Evolutionary conservation across 768 basidiomycete genomes (phyloP), one percentile per base, ranked within the genome.

Genomic region (Goffeauzyma gilvescens): DNA sequence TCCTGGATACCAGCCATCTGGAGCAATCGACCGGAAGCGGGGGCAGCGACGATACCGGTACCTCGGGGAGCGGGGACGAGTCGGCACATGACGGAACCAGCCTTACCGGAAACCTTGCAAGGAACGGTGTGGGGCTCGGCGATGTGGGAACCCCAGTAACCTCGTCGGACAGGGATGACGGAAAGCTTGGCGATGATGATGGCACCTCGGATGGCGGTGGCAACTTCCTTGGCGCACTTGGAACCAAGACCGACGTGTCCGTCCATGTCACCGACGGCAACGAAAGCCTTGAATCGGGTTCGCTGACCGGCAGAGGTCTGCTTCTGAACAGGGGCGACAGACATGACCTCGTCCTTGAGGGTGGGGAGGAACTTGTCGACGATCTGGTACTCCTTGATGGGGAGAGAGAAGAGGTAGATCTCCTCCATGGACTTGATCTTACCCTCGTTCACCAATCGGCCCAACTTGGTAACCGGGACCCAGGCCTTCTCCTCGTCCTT

Each of bases 401-500:
- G 89, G 51, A 98, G 81, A 21, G 93, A 98, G 78, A 96, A 98
- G 63, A 98, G 87, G 71, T 96, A 98, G 68, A 96, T 95, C 66
- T 98, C 93, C 66, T 98, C 93, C 76, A 98, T 89, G 36, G 87
- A 93, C 70, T 90, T 95, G 72, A 98, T 95, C 72, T 96, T 96
- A 55, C 90, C 90, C 58, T 96, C 93, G 70, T 93, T 95, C 33
- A 95, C 89, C 61, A 98, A 76, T 68, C 93, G 89, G 49, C 93
- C 93, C 55, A 98, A 81, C 67, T 96, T 98, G 66, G 93, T 96
- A 68, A 95, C 89, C 57, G 93, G 90, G 13, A 24, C 22, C 90
- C 93, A 96, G 67, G 96, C 93, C 73, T 96, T 95, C 71, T 96
- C 93, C 67, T 96, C 93, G 61, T 98, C 93, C 73, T 93, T 95